These are phyloP conservation scores for Pythium dissotocum DNA, from an alignment of 352 stramenopile genomes.

Conservation along the genomic window DNA sequence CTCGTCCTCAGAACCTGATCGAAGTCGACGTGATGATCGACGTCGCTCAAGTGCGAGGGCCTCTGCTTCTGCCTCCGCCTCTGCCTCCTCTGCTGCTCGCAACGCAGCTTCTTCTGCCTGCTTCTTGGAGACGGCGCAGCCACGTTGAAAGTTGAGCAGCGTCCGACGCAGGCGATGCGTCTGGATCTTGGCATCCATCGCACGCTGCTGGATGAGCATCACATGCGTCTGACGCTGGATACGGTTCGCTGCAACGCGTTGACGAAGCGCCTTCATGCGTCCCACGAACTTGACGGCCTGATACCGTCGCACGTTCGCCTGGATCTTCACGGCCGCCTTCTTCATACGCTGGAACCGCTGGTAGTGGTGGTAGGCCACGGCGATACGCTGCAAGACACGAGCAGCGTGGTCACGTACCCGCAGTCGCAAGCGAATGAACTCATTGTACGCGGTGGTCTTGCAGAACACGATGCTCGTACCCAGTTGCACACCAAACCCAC, in stretches of 20 bases:
- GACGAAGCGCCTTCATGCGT: slow-evolving; percentile 16
- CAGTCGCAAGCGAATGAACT: slow-evolving; percentile 32
- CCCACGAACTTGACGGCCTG: slow-evolving; percentile 27
- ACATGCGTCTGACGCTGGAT: slow-evolving; percentile 29
- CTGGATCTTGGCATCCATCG: slow-evolving; percentile 26
- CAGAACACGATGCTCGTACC: slow-evolving; percentile 41
- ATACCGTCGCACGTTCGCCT: slow-evolving; percentile 24
- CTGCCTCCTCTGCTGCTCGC: not conserved
- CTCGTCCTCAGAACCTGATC: slow-evolving; percentile 15
- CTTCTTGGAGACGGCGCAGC: slow-evolving; percentile 14
- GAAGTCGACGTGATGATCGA: not conserved
- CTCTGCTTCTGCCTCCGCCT: not conserved
- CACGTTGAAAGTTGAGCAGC: slow-evolving; percentile 26
- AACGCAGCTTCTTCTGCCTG: slow-evolving; percentile 10
- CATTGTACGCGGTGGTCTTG: slow-evolving; percentile 38
- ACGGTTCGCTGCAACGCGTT: slow-evolving; percentile 20
- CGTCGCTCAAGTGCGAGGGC: not conserved
- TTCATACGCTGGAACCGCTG: slow-evolving; percentile 24
- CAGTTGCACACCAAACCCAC: slow-evolving; percentile 33
- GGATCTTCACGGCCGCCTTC: slow-evolving; percentile 13
- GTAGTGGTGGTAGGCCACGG: slow-evolving; percentile 17
- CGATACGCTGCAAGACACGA: slow-evolving; percentile 27
- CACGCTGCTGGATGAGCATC: slow-evolving; percentile 16
- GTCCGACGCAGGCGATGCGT: slow-evolving; percentile 10
- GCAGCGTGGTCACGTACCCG: slow-evolving; percentile 25